Conservation (phyloP, 768 basidiomycete species). For the Gymnopilus dilepis region DNA sequence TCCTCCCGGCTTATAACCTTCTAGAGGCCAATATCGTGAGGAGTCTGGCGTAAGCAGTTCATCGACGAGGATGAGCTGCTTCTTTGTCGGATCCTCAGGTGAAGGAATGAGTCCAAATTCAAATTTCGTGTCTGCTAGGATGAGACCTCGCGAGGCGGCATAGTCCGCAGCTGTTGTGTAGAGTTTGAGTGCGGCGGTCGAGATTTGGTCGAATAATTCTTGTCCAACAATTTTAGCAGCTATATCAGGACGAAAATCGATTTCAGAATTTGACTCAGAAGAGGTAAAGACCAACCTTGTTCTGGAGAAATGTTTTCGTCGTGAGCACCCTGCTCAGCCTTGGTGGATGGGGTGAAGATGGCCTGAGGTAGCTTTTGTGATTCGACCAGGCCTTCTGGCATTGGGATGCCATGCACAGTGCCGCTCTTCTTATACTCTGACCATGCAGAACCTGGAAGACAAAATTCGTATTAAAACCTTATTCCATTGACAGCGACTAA, state of each 20-base stretch:
- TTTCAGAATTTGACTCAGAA: not conserved
- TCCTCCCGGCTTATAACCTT: slow-evolving; percentile 71
- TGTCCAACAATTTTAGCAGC: slow-evolving; percentile 71
- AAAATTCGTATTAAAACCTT: too few relatives aligned
- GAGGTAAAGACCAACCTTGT: slow-evolving; percentile 52
- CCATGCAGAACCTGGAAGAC: slow-evolving; percentile 89
- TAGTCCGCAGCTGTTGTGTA: slow-evolving; percentile 79
- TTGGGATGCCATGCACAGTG: slow-evolving; percentile 85
- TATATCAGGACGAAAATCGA: too few relatives aligned
- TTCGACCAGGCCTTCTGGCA: slow-evolving; percentile 82
- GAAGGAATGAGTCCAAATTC: slow-evolving; percentile 85
- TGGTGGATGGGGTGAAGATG: slow-evolving; percentile 95
- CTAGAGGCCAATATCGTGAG: slow-evolving; percentile 93
- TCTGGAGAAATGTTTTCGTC: slow-evolving; percentile 96
- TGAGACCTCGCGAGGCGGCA: slow-evolving; percentile 77
- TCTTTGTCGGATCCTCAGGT: slow-evolving; percentile 35
- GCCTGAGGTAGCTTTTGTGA: slow-evolving; percentile 82
- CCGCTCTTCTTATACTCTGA: slow-evolving; percentile 86
- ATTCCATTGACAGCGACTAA: not conserved
- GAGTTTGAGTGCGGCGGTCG: slow-evolving; percentile 62
- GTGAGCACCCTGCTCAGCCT: slow-evolving; percentile 91
- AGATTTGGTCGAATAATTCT: slow-evolving; percentile 65
- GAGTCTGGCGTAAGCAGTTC: slow-evolving; percentile 98
- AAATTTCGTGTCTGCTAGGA: slow-evolving; percentile 98
- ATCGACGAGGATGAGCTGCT: slow-evolving; percentile 85